Conservation (phyloP, 1,139 yeast species). For the Casaregolazyma suthepensis region DNA sequence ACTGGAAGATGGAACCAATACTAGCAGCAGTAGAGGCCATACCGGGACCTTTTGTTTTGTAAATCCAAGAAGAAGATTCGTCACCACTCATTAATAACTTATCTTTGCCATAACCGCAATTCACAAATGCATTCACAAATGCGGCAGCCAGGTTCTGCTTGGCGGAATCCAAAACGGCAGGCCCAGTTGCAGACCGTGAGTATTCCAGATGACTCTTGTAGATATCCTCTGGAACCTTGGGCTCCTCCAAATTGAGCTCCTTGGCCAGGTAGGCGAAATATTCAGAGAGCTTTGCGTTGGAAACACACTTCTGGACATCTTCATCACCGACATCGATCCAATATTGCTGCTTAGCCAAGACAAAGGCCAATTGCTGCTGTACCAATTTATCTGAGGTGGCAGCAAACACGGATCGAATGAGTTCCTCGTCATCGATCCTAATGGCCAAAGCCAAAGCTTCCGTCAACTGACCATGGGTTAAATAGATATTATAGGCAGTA, state of each 20-base stretch:
- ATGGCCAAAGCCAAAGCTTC: conserved; percentile 89
- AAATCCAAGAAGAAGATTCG: conserved; percentile 77
- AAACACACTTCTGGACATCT: conserved; percentile 78
- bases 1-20: conserved; percentile 81
- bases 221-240: conserved; percentile 92
- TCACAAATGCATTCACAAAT: conserved; percentile 86
- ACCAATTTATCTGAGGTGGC: conserved; percentile 63
- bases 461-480: conserved; percentile 72
- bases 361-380: conserved; percentile 87
- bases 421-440: conserved; percentile 73
- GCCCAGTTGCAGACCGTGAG: conserved; percentile 53
- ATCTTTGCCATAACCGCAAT: conserved; percentile 86
- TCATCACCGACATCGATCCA: conserved; percentile 67
- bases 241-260: conserved; percentile 81
- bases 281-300: conserved; percentile 73
- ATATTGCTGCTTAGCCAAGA: conserved; percentile 81
- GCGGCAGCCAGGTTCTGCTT: conserved; percentile 94
- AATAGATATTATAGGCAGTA: conserved; percentile 86
- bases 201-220: conserved; percentile 86
- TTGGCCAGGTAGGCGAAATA: conserved; percentile 74
- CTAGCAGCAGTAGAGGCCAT: conserved; percentile 94
- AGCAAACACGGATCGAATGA: conserved; percentile 73
- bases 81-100: conserved; percentile 60
- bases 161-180: conserved; percentile 78
- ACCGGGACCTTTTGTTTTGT: conserved; percentile 87